Conservation (phyloP, 2,329 filamentous ascomycete genomes). For the Diaporthe caulivora region DNA sequence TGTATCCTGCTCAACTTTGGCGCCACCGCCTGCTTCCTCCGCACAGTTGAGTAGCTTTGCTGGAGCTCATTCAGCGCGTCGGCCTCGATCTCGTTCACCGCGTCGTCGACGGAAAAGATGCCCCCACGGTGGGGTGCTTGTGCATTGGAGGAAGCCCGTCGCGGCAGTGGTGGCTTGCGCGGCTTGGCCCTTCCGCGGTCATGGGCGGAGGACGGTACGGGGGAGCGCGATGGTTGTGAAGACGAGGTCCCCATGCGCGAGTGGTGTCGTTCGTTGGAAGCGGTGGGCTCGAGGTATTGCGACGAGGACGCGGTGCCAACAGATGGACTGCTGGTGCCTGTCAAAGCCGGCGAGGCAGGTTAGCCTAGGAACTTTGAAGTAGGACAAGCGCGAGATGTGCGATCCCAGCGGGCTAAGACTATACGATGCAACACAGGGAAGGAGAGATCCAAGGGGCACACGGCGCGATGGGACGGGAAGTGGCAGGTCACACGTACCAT, state of each 20-base stretch:
- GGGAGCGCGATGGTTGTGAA: slow-evolving; percentile 52
- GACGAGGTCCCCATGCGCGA: slow-evolving; percentile 55
- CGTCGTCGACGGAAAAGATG: slow-evolving; percentile 93
- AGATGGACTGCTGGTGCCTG: slow-evolving; percentile 53
- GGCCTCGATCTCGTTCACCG: slow-evolving; percentile 81
- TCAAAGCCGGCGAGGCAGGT: slow-evolving; percentile 39
- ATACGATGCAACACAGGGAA: slow-evolving; percentile 12
- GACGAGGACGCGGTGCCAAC: slow-evolving; percentile 42
- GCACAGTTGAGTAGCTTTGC: slow-evolving; percentile 55
- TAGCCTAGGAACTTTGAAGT: slow-evolving; percentile 40
- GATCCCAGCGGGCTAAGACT: neutral
- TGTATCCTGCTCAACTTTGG: slow-evolving; percentile 48
- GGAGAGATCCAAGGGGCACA: slow-evolving; percentile 21
- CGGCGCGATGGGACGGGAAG: slow-evolving; percentile 24
- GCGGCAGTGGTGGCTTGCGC: slow-evolving; percentile 79
- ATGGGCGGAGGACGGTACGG: slow-evolving; percentile 58
- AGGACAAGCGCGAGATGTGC: slow-evolving; percentile 16
- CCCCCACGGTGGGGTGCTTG: slow-evolving; percentile 83
- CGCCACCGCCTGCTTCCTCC: slow-evolving; percentile 50
- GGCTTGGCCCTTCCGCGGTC: slow-evolving; percentile 66
- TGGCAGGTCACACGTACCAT: slow-evolving; percentile 61
- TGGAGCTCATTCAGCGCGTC: slow-evolving; percentile 67
- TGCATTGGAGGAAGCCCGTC: slow-evolving; percentile 79
- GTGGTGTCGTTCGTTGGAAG: slow-evolving; percentile 51
- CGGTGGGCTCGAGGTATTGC: slow-evolving; percentile 38